Percentiles rank a stretch among this genome's conserved stretches.
Evolutionary conservation across 768 basidiomycete species (phyloP).

Genomic region (Coprinopsis marcescibilis): DNA sequence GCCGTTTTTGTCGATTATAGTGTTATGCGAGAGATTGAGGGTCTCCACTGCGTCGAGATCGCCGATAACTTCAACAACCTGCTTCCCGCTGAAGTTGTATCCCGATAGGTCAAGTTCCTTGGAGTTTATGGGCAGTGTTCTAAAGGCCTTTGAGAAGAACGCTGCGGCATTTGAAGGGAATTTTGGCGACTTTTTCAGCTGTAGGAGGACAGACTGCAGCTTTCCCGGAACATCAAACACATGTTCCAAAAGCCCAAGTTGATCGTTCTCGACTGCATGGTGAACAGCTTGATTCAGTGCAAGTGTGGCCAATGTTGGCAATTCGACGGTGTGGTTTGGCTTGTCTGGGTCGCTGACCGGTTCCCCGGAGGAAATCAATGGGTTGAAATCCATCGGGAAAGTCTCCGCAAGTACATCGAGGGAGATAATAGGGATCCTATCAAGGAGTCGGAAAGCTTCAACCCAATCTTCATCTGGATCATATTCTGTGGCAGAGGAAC

Average conservation of each 20-base stretch:
- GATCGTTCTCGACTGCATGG: neutral
- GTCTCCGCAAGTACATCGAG: neutral
- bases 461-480: neutral
- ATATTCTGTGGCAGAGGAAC: neutral
- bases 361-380: conserved; percentile 24
- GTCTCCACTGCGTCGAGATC: neutral
- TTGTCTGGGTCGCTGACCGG: neutral
- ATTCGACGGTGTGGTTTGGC: neutral
- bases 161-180: neutral
- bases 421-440: neutral
- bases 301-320: neutral
- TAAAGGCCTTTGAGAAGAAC: neutral
- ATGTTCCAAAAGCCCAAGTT: conserved; percentile 1
- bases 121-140: neutral
- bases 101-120: neutral
- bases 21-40: neutral
- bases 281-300: neutral
- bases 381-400: neutral
- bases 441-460: neutral
- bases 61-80: neutral
- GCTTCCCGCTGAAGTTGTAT: conserved; percentile 3
- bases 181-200: neutral
- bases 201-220: neutral
- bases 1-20: neutral
- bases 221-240: neutral